Evolutionary conservation across 805 yeast genomes (phyloP).

Genomic region (Myxozyma geophila): DNA sequence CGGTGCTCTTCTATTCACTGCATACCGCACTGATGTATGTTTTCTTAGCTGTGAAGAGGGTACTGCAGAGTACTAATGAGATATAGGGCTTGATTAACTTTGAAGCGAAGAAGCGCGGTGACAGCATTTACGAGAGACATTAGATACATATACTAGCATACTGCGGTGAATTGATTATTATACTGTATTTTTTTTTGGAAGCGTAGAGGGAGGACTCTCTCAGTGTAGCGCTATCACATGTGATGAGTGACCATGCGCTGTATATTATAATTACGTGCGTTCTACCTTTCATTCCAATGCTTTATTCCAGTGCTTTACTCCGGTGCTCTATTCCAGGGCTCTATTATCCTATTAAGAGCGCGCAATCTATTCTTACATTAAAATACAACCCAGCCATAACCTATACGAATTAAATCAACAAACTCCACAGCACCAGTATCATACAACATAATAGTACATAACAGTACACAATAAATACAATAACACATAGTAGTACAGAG

Average conservation of each 20-base stretch:
- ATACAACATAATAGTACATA: not conserved
- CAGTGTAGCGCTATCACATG: not conserved
- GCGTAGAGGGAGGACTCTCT: no score
- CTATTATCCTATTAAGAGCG: not conserved
- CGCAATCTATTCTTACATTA: no score
- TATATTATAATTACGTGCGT: no score
- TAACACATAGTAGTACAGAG: not conserved
- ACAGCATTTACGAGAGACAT: conserved; percentile 26
- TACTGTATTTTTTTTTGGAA: not conserved
- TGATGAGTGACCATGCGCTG: not conserved
- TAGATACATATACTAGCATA: not conserved
- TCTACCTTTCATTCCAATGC: not conserved
- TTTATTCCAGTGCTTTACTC: not conserved
- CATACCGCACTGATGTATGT: conserved; percentile 33
- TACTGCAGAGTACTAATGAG: not conserved
- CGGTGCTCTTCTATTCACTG: conserved; percentile 16
- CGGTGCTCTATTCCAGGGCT: not conserved
- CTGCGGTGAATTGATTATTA: not conserved
- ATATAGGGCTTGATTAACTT: conserved; percentile 33
- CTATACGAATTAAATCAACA: not conserved
- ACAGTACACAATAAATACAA: not conserved
- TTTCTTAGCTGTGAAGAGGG: not conserved
- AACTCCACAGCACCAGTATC: not conserved
- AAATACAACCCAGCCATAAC: no score
- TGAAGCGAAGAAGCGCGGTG: conserved; percentile 34